Evolutionary conservation across 108 stramenopile species (phyloP).

Genomic region (Nitzschia inconspicua): DNA sequence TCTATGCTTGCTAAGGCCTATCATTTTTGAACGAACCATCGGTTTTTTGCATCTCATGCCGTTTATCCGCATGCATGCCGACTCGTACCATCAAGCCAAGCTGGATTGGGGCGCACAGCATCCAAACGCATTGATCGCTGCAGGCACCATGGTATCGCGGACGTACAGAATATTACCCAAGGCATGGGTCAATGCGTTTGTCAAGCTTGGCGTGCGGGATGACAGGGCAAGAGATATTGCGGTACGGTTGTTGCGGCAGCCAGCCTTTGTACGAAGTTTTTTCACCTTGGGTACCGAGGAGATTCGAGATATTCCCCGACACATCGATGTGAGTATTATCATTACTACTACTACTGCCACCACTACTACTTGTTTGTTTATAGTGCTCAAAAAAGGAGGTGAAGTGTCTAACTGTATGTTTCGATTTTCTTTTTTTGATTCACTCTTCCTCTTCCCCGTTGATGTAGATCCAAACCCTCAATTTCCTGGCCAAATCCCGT

Average conservation of each 20-base stretch:
- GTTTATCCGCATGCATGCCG: constrained; percentile 56
- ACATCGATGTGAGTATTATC: constrained; percentile 43
- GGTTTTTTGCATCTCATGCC: constrained; percentile 73
- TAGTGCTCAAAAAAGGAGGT: not conserved
- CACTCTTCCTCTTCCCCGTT: not conserved
- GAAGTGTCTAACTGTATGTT: not conserved
- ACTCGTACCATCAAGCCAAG: constrained; percentile 14
- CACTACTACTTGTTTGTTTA: not conserved
- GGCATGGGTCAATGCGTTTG: constrained; percentile 23
- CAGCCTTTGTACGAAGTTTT: constrained; percentile 57
- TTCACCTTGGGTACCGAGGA: constrained; percentile 73
- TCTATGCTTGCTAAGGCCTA: constrained; percentile 48
- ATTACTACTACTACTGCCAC: not conserved
- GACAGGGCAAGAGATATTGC: constrained; percentile 47
- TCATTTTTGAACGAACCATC: constrained; percentile 44
- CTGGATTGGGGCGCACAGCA: constrained; percentile 37
- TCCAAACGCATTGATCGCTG: constrained; percentile 33
- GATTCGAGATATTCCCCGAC: constrained; percentile 63
- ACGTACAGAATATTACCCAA: constrained; percentile 2
- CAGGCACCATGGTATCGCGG: constrained; percentile 13
- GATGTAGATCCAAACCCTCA: constrained; percentile 33
- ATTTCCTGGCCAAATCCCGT: constrained; percentile 33
- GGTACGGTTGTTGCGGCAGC: constrained; percentile 26
- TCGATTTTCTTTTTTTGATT: too few relatives aligned
- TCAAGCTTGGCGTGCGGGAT: constrained; percentile 40